Base-by-base conservation (phyloP, 768 basidiomycete genomes). In the Leccinum disarticulatum region DNA sequence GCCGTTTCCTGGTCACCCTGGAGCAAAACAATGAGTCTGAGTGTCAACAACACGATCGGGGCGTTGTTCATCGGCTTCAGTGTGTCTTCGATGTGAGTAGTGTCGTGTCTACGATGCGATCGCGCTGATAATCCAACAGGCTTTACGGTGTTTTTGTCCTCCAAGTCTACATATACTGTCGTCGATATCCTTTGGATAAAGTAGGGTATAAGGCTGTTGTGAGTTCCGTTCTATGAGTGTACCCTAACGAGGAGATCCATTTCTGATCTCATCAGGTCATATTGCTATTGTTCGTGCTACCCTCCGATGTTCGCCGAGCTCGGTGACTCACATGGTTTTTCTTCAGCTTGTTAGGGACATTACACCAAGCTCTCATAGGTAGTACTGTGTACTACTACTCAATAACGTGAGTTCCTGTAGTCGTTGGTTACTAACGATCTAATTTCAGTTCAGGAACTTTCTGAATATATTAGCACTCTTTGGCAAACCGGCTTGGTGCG, bases 31-130 rank as follows among this genome's bases (percentile, higher is more conserved):
- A 73, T 74, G 73, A 7, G 11, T 52, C 49, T 63, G 14, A 68
- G 48, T 43, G 64, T 81, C 55, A 70, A 77, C 67, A 79, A 76
- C 64, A 87, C 87, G 1, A 77, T 88, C 15, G 87, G 87, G 36
- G 85, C 86, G 17, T 71, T 82, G 48, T 80, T 87, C 61, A 66
- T 86, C 50, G 87, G 87, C 33, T 86, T 85, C 61, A 78, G 80
- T 1, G 70, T 78, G 43, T 81, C 87, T n/a, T 65, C 70, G 43
- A 52, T 70, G 78, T 68, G 51, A 63, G 76, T 61, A 36, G 15
- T 22, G 1, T 19, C 31, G 27, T 43, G 9, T 50, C 19, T 33
- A 28, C 38, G 19, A 25, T 17, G 41, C 38, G 14, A 5, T 28
- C 7, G 7, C 2, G 11, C 60, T 78, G 63, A 76, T 70, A 52